Base-by-base conservation (phyloP, 352 stramenopile genomes). In the Pythium guiyangense region DNA sequence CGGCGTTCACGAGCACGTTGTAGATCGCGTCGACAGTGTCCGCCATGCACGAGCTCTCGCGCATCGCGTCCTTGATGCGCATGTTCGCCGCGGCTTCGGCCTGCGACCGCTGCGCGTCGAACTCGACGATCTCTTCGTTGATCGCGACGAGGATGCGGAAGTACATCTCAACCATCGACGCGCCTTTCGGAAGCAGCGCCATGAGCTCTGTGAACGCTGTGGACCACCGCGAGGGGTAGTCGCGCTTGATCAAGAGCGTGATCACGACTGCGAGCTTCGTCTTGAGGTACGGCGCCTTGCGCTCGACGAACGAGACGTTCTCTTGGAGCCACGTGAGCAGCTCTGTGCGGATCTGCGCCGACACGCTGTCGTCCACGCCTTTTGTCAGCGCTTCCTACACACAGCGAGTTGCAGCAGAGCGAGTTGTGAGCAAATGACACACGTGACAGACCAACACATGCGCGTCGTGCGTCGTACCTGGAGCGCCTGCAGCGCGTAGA, bases 51-150 rank as follows among this genome's bases (percentile, higher is more conserved):
- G 71, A 71, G 44, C 74, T 83, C 65, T 91, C 78, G 10, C 86
- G 77, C 84, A 96, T 94, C 5, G 86, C 84, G 59, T 96, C 86
- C 52, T 96, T 96, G 56, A 96, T 91, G 52, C 70, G 73, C 79
- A 92, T 94, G 67, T 94, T 94, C 49, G 74, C 71, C 6, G 68
- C 66, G 14, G 80, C 71, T 46, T 93, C 82, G 45, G 70, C 62
- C 8, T 72, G 64, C 20, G 79, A 84, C 6, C 77, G 69, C 54
- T 84, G 70, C 31, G 80, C 71, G 63, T 96, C 78, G 59, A 96
- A 94, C 60, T 90, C 79, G 59, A 96, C 90, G 54, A 97, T 94
- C 60, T 97, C 90, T 59, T 96, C 88, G 63, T 96, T 91, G 44
- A 96, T 92, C 6, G 84, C 83, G 50, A 85, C 74, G n/a, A 97